These are phyloP conservation scores for Globisporangium polare DNA, from an alignment of 352 stramenopile species.

Conservation along the genomic window DNA sequence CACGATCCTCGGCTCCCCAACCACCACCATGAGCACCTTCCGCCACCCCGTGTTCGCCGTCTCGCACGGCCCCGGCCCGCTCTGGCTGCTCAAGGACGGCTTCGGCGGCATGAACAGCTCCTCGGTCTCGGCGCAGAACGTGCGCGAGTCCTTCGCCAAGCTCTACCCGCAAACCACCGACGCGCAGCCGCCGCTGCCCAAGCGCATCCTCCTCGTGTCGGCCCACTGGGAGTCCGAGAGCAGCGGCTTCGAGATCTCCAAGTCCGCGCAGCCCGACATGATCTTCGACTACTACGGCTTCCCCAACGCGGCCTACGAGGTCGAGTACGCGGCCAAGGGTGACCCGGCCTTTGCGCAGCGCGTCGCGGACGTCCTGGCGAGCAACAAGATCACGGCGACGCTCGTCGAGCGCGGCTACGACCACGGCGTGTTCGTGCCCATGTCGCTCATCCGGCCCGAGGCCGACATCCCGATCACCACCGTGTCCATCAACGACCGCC, in stretches of 20 bases:
- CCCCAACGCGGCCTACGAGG: slow-evolving; percentile 77
- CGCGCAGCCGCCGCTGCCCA: slow-evolving; percentile 32
- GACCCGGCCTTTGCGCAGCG: slow-evolving; percentile 56
- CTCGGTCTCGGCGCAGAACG: slow-evolving; percentile 16
- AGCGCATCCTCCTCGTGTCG: slow-evolving; percentile 81
- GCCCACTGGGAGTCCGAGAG: slow-evolving; percentile 78
- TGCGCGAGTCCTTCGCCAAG: slow-evolving; percentile 31
- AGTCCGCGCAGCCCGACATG: slow-evolving; percentile 44
- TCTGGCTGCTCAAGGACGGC: slow-evolving; percentile 41
- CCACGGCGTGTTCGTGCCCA: slow-evolving; percentile 91
- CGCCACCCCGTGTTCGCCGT: slow-evolving; percentile 36
- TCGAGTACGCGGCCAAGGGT: slow-evolving; percentile 79
- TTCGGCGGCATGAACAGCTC: slow-evolving; percentile 30
- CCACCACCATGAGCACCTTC: slow-evolving; percentile 7
- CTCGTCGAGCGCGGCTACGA: slow-evolving; percentile 75
- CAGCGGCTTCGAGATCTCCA: slow-evolving; percentile 37
- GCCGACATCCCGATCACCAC: slow-evolving; percentile 86
- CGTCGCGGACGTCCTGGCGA: slow-evolving; percentile 59
- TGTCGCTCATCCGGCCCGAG: slow-evolving; percentile 86
- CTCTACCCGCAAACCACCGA: slow-evolving; percentile 37
- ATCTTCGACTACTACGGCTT: slow-evolving; percentile 92
- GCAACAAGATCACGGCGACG: slow-evolving; percentile 41
- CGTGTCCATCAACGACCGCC: slow-evolving; percentile 54
- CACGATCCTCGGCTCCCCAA: neutral
- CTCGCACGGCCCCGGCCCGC: slow-evolving; percentile 52